phyloP scores from a whole-genome alignment of 371 early-diverging fungal genomes.

The Apophysomyces elegans region DNA sequence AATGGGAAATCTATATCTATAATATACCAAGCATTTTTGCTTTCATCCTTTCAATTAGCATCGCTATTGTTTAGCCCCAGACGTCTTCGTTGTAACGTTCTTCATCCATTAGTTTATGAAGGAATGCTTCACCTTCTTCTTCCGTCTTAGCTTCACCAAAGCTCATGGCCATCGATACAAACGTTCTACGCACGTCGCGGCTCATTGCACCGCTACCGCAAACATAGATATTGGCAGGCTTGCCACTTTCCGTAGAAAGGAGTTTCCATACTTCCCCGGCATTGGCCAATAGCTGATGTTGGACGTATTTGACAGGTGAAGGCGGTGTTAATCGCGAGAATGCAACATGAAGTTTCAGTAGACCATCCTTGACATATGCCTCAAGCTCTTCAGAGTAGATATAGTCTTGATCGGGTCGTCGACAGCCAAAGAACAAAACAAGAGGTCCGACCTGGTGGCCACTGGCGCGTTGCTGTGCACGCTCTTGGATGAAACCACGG shows the following conservation, averaged over 20 bases:
- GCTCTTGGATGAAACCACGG: conserved; percentile 65
- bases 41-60: too few species aligned
- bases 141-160: conserved; percentile 20
- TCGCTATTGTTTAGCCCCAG: conserved; percentile 24
- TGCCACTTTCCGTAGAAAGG: not conserved
- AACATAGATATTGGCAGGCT: conserved; percentile 21
- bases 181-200: conserved; percentile 26
- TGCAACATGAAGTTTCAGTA: conserved; percentile 61
- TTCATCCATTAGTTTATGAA: conserved; percentile 15
- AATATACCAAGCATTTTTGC: too few species aligned
- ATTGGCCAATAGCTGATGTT: conserved; percentile 26
- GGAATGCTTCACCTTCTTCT: conserved; percentile 16
- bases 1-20: too few species aligned
- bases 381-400: conserved; percentile 68
- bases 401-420: conserved; percentile 67
- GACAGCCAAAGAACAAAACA: conserved; percentile 78
- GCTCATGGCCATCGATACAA: conserved; percentile 17
- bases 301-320: conserved; percentile 26
- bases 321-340: conserved; percentile 58
- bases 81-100: conserved; percentile 34
- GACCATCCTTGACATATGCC: conserved; percentile 40
- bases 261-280: conserved; percentile 21
- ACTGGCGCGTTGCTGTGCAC: conserved; percentile 13
- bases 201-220: conserved; percentile 29
- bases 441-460: conserved; percentile 7